phyloP scores from a whole-genome alignment of 306 rosid genomes.

The Crotalaria pallida region DNA sequence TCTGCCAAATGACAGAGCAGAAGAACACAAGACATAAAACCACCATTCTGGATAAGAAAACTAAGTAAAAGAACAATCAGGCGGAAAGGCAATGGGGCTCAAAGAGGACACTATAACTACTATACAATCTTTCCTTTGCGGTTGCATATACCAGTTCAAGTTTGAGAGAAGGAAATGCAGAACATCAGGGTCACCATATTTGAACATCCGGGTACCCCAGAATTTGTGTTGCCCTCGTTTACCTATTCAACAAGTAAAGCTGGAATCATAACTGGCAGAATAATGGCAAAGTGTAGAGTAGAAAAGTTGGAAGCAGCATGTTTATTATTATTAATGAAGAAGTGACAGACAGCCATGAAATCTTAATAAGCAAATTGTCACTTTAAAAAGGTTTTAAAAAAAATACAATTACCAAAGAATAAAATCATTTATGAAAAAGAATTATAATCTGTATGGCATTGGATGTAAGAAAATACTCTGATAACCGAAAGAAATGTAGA shows the following conservation, averaged over 20 bases:
- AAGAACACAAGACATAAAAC: not conserved
- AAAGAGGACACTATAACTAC: slow-evolving; percentile 8
- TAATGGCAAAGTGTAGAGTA: not conserved
- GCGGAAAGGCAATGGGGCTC: slow-evolving; percentile 6
- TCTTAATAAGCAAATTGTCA: not conserved
- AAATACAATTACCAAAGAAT: not conserved
- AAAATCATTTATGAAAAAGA: not conserved
- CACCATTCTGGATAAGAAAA: slow-evolving; percentile 1
- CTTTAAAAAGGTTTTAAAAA: not conserved
- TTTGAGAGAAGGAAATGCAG: slow-evolving; percentile 92
- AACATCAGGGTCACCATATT: slow-evolving; percentile 79
- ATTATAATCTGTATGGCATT: not conserved
- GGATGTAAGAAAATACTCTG: not conserved
- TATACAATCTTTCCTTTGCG: slow-evolving; percentile 18
- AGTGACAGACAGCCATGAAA: not conserved
- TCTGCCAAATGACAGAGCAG: slow-evolving; percentile 11
- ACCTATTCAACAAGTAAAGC: slow-evolving; percentile 53
- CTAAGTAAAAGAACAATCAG: slow-evolving; percentile 2
- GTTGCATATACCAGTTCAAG: slow-evolving; percentile 70
- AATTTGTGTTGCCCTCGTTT: slow-evolving; percentile 87
- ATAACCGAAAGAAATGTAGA: not conserved
- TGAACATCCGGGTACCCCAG: slow-evolving; percentile 98
- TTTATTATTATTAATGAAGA: not conserved
- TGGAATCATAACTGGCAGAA: not conserved
- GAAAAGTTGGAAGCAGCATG: not conserved